These are phyloP conservation scores for Lactifluus subvellereus DNA, from an alignment of 768 basidiomycete species.

Conservation along the genomic window DNA sequence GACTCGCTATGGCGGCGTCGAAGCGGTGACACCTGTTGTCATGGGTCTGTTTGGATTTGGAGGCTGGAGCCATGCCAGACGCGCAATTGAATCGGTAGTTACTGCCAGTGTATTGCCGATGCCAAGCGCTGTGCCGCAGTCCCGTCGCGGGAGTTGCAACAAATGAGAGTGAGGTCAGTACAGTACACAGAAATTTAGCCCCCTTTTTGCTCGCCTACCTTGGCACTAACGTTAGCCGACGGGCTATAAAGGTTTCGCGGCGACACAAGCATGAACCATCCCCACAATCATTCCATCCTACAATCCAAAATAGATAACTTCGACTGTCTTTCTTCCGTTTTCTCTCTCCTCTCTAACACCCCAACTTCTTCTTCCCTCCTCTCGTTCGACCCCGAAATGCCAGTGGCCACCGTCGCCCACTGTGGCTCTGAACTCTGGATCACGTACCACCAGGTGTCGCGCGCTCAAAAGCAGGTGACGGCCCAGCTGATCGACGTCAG, in stretches of 20 bases:
- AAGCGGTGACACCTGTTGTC: too few relatives aligned
- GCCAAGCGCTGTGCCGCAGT: too few relatives aligned
- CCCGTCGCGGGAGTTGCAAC: neutral
- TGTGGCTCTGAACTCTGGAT: conserved; percentile 39
- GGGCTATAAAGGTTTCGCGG: neutral
- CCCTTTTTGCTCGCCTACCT: neutral
- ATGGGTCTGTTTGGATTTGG: too few relatives aligned
- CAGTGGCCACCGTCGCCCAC: neutral
- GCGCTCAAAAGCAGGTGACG: conserved; percentile 37
- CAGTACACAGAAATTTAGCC: too few relatives aligned
- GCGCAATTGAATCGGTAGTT: too few relatives aligned
- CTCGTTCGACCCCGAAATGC: neutral
- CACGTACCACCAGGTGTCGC: conserved; percentile 44
- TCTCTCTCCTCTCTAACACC: neutral
- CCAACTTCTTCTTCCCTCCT: conserved; percentile 3
- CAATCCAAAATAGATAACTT: conserved; percentile 1
- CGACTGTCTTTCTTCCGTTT: neutral
- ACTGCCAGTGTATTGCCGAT: too few relatives aligned
- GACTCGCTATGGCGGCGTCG: too few relatives aligned
- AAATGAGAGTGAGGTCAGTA: neutral
- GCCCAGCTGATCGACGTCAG: conserved; percentile 46
- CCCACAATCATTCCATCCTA: neutral
- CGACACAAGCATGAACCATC: too few relatives aligned
- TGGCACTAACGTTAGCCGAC: neutral
- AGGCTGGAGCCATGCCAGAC: too few relatives aligned